phyloP scores from a whole-genome alignment of 78 protist genomes.

The Speleostelium caveatum region DNA sequence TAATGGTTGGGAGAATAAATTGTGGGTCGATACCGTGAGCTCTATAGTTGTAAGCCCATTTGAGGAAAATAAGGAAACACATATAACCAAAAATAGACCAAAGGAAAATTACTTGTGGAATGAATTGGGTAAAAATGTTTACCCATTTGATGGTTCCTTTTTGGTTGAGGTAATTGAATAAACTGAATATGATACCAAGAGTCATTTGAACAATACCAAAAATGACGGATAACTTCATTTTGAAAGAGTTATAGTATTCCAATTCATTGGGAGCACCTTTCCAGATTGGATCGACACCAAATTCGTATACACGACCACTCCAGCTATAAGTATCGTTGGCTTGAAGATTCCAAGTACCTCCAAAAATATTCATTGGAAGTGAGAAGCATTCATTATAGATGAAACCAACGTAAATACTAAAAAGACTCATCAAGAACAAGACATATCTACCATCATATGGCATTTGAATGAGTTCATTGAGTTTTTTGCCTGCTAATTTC shows the following conservation, averaged over 20 bases:
- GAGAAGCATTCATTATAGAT: slow-evolving; percentile 98
- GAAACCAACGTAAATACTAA: slow-evolving; percentile 97
- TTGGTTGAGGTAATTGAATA: slow-evolving; percentile 85
- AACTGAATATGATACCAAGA: slow-evolving; percentile 92
- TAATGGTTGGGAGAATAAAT: slow-evolving; percentile 71
- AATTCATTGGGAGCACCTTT: slow-evolving; percentile 92
- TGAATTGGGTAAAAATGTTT: slow-evolving; percentile 88
- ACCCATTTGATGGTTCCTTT: slow-evolving; percentile 85
- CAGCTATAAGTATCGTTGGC: background rate
- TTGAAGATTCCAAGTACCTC: background rate
- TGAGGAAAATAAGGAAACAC: slow-evolving; percentile 76
- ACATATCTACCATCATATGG: slow-evolving; percentile 98
- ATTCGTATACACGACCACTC: slow-evolving; percentile 64
- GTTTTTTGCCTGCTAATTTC: slow-evolving; percentile 62
- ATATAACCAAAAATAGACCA: slow-evolving; percentile 97
- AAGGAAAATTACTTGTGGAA: slow-evolving; percentile 98
- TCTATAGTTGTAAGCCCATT: slow-evolving; percentile 71
- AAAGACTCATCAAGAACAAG: slow-evolving; percentile 97
- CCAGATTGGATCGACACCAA: slow-evolving; percentile 96
- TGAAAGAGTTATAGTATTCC: slow-evolving; percentile 96
- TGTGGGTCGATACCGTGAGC: slow-evolving; percentile 27
- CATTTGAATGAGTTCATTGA: slow-evolving; percentile 91
- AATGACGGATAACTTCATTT: slow-evolving; percentile 99
- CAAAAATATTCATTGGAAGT: slow-evolving; percentile 71
- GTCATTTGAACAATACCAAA: slow-evolving; percentile 98